Conservation (phyloP, 495 filamentous ascomycete genomes). For the Darksidea phi region DNA sequence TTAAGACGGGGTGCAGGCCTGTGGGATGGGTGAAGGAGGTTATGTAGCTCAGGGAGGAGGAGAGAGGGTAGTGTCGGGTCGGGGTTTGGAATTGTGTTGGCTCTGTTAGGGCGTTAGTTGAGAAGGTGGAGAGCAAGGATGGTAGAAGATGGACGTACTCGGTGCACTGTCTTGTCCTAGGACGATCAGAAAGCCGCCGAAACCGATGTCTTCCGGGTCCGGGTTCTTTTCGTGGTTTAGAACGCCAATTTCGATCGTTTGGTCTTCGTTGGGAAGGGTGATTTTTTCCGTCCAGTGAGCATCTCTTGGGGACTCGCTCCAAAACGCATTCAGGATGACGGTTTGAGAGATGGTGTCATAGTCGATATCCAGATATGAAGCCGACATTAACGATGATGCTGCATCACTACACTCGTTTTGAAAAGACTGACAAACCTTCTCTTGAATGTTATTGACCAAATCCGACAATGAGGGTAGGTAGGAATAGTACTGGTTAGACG, state of each 20-base stretch:
- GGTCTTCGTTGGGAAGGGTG: slow-evolving; percentile 40
- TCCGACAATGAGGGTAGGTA: slow-evolving; percentile 56
- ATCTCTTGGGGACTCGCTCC: slow-evolving; percentile 51
- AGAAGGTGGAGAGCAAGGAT: background rate
- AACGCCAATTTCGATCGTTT: slow-evolving; percentile 78
- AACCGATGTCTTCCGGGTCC: slow-evolving; percentile 68
- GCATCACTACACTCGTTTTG: slow-evolving; percentile 9
- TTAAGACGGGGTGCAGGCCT: slow-evolving; percentile 85
- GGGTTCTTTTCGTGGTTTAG: slow-evolving; percentile 63
- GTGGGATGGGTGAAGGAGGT: slow-evolving; percentile 63
- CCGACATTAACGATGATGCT: slow-evolving; percentile 47
- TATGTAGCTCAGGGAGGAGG: slow-evolving; percentile 48
- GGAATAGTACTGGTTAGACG: slow-evolving; percentile 68
- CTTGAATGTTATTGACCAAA: slow-evolving; percentile 58
- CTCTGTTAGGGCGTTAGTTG: slow-evolving; percentile 44
- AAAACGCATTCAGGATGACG: slow-evolving; percentile 61
- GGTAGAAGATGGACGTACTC: slow-evolving; percentile 50
- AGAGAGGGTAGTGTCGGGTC: slow-evolving; percentile 69
- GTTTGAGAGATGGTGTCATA: slow-evolving; percentile 70
- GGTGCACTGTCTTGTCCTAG: slow-evolving; percentile 70
- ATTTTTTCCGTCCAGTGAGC: slow-evolving; percentile 55
- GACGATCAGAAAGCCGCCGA: slow-evolving; percentile 77
- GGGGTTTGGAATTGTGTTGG: slow-evolving; percentile 87
- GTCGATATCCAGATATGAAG: slow-evolving; percentile 71
- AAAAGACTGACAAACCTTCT: slow-evolving; percentile 52